These are phyloP conservation scores for Vicia faba DNA, from an alignment of 306 rosid species.

Conservation along the genomic window DNA sequence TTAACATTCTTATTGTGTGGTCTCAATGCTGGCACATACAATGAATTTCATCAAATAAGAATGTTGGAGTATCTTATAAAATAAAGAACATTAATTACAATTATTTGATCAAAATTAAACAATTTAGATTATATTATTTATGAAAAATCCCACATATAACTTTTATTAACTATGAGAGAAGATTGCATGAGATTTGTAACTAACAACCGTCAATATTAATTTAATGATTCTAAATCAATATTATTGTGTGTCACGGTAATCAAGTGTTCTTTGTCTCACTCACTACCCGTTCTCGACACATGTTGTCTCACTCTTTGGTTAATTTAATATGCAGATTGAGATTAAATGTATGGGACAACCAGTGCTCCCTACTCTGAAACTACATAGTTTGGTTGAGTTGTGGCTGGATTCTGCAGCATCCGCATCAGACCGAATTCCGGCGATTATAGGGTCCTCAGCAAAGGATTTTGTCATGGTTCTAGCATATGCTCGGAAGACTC, in stretches of 20 bases:
- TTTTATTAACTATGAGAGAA: constrained; percentile 12
- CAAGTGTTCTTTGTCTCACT: no score
- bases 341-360: constrained; percentile 91
- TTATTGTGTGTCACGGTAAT: no score
- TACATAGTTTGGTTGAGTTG: constrained; percentile 68
- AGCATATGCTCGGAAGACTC: constrained; percentile 66
- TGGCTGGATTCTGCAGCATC: constrained; percentile 76
- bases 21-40: no score
- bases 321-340: constrained; percentile 69
- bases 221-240: neutral
- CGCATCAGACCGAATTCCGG: constrained; percentile 58
- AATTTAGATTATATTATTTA: neutral
- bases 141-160: neutral
- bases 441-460: constrained; percentile 80
- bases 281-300: neutral
- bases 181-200: neutral
- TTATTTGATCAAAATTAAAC: neutral
- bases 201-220: neutral
- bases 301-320: constrained; percentile 9
- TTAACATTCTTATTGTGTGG: no score
- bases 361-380: constrained; percentile 67
- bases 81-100: neutral
- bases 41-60: no score
- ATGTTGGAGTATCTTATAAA: no score
- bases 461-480: constrained; percentile 92